Base-by-base conservation (phyloP, 345 rosid genomes). In the Brassica incana region DNA sequence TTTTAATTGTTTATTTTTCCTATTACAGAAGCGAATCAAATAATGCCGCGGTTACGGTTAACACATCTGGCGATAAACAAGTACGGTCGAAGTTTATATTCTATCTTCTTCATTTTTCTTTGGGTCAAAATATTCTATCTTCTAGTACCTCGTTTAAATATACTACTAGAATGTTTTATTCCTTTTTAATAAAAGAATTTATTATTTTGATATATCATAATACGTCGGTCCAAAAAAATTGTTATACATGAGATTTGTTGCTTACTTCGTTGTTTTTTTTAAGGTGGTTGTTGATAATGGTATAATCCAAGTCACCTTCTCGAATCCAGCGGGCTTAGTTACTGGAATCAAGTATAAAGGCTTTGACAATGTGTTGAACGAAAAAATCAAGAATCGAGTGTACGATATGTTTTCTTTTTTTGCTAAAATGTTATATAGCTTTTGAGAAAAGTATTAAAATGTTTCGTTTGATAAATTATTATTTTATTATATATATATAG, bases 241-340 rank as follows among this genome's bases (percentile, higher is more conserved):
- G 20, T 54, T 11, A 4, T 25, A 6, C 8, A 43, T 56, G 48
- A 67, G 52, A 45, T 60, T 32, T 62, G 10, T 25, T 60, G 65
- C 3, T 69, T 43, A 2, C 9, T 25, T 27, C 56, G 45, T 54
- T 83, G n/a, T n/a, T 63, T 38, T 35, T 18, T 18, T 78, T 62
- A 86, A 95, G 99, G 84, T 91, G 36, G 70, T 87, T 56, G 82
- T 95, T 32, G 89, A 85, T 63, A 95, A 95, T 78, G 96, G 98
- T 12, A 67, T 90, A 18, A 78, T 91, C 40, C 77, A 72, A 87
- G 81, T 93, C 48, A 88, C 88, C 0, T 45, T 95, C 8, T 90
- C 91, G 8, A 77, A 32, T 27, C 99, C 99, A 5, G 60, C 30
- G 0, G 99, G 99, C 14, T 73, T 85, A 66, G 79, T 95, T 38